A percentile compares a stretch with the other conserved stretches of the same genome.
phyloP scores from a whole-genome alignment of 2,329 filamentous ascomycete species.

The Aspergillus sp. region DNA sequence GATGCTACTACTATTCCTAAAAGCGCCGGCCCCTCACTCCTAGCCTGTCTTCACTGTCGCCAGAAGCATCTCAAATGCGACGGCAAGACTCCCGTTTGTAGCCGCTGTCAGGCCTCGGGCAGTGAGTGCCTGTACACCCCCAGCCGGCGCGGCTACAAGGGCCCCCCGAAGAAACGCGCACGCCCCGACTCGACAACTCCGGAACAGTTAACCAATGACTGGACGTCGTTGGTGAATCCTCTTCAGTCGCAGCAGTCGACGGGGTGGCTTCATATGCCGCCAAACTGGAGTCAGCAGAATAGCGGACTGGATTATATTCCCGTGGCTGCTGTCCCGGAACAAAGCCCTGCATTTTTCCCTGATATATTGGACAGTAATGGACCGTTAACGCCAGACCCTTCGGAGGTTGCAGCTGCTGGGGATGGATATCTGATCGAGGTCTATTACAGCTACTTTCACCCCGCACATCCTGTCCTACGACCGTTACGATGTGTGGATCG shows the following conservation, averaged over 20 bases:
- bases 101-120: slow-evolving; percentile 53
- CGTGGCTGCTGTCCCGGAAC: slow-evolving; percentile 15
- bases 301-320: slow-evolving; percentile 23
- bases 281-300: slow-evolving; percentile 32
- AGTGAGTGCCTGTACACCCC: slow-evolving; percentile 63
- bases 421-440: slow-evolving; percentile 42
- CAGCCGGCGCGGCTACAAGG: slow-evolving; percentile 67
- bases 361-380: slow-evolving; percentile 10
- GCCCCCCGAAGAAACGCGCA: slow-evolving; percentile 46
- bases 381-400: slow-evolving; percentile 32
- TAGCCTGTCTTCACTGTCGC: slow-evolving; percentile 42
- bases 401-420: slow-evolving; percentile 20
- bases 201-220: slow-evolving; percentile 43
- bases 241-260: slow-evolving; percentile 15
- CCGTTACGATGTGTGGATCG: slow-evolving; percentile 37
- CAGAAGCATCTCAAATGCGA: slow-evolving; percentile 69
- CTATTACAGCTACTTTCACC: slow-evolving; percentile 50
- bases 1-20: slow-evolving; percentile 12
- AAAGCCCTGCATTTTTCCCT: slow-evolving; percentile 12
- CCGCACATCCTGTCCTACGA: slow-evolving; percentile 49
- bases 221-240: slow-evolving; percentile 16
- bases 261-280: slow-evolving; percentile 30
- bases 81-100: slow-evolving; percentile 56
- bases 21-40: slow-evolving; percentile 30
- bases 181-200: slow-evolving; percentile 27